phyloP scores from a whole-genome alignment of 495 filamentous ascomycete species.

The Pseudoneurospora amorphoporcata region DNA sequence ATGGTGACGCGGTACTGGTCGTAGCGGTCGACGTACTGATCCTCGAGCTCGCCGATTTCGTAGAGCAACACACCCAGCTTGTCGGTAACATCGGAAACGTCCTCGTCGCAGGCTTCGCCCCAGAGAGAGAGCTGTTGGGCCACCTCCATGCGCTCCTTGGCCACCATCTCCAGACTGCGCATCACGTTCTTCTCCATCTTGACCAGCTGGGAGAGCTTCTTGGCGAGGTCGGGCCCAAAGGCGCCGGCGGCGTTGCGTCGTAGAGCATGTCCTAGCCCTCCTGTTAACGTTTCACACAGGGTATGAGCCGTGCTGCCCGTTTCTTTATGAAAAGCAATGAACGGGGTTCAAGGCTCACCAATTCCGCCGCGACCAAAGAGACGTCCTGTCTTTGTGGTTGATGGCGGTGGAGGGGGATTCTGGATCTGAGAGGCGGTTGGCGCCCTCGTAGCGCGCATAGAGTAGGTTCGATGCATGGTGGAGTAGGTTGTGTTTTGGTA shows the following conservation, averaged over 20 bases:
- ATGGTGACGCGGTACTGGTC: slow-evolving; percentile 98
- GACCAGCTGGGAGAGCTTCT: slow-evolving; percentile 93
- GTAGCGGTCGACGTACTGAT: slow-evolving; percentile 95
- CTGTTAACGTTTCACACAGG: slow-evolving; percentile 10
- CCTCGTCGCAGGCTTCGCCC: slow-evolving; percentile 93
- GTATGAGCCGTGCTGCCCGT: neutral
- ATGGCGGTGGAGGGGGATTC: slow-evolving; percentile 87
- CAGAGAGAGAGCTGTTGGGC: slow-evolving; percentile 98
- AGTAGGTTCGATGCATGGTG: slow-evolving; percentile 93
- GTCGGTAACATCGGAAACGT: slow-evolving; percentile 97
- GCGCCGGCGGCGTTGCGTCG: slow-evolving; percentile 83
- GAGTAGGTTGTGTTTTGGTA: neutral
- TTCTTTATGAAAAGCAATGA: neutral
- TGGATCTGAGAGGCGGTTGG: slow-evolving; percentile 63
- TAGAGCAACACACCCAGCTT: slow-evolving; percentile 97
- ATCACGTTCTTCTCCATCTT: slow-evolving; percentile 99
- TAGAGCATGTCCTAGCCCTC: slow-evolving; percentile 73
- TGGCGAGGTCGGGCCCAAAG: slow-evolving; percentile 91
- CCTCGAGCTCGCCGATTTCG: slow-evolving; percentile 96
- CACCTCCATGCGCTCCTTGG: slow-evolving; percentile 93
- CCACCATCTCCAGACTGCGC: slow-evolving; percentile 93
- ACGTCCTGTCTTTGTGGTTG: slow-evolving; percentile 78
- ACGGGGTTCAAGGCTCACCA: slow-evolving; percentile 41
- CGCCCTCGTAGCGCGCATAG: slow-evolving; percentile 91
- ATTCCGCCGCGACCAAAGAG: slow-evolving; percentile 79